Evolutionary conservation across 179 eudicot genomes (phyloP).

Genomic region (Nepenthes alata): DNA sequence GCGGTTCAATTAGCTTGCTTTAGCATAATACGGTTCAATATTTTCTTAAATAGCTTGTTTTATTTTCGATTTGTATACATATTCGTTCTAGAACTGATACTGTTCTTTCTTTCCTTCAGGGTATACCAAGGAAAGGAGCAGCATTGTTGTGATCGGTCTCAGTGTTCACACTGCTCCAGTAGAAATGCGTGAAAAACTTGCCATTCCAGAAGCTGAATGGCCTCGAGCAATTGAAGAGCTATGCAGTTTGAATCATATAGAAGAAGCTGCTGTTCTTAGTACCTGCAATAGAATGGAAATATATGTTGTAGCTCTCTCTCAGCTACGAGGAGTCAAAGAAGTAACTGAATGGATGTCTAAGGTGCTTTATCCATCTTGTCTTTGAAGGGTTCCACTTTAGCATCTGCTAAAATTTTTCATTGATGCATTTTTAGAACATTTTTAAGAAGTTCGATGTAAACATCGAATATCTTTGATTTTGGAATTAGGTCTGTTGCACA

Average conservation of each 20-base stretch:
- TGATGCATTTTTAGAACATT: not conserved
- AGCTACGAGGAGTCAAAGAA: conserved; percentile 45
- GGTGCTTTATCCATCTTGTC: conserved; percentile 8
- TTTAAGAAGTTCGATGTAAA: too few species aligned
- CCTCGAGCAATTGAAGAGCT: conserved; percentile 41
- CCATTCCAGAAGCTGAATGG: conserved; percentile 48
- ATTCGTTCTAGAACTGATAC: not conserved
- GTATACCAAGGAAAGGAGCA: conserved; percentile 37
- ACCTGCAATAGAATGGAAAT: conserved; percentile 44
- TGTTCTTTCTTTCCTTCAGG: conserved; percentile 14
- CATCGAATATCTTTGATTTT: too few species aligned
- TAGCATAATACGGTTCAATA: too few species aligned
- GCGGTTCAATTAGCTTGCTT: not conserved
- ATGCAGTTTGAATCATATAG: conserved; percentile 38
- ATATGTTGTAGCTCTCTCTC: conserved; percentile 41
- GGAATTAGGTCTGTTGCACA: too few species aligned
- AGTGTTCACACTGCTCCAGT: conserved; percentile 37
- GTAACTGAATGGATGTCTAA: conserved; percentile 47
- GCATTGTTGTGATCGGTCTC: conserved; percentile 37
- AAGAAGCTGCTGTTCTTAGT: conserved; percentile 43
- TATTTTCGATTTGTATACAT: not conserved
- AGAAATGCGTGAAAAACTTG: conserved; percentile 41
- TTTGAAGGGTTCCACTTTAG: not conserved
- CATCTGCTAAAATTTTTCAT: not conserved
- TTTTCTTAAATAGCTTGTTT: not conserved